These are phyloP conservation scores for Naganishia randhawae DNA, from an alignment of 768 basidiomycete species.

Conservation along the genomic window DNA sequence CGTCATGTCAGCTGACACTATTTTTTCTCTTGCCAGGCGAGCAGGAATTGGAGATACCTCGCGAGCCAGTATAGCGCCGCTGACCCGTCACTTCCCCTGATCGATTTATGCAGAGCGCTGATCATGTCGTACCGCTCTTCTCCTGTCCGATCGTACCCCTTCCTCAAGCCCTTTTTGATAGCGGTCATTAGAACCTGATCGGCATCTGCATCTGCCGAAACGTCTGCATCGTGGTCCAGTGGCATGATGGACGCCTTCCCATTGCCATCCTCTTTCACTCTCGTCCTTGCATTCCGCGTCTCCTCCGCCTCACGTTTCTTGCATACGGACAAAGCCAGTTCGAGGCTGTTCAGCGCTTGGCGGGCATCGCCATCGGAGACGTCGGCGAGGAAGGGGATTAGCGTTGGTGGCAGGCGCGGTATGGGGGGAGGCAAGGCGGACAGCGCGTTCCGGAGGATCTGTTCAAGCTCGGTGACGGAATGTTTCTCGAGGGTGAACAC, in stretches of 20 bases:
- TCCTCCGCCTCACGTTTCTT: slow-evolving; percentile 28
- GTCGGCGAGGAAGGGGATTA: slow-evolving; percentile 47
- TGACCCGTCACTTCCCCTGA: slow-evolving; percentile 69
- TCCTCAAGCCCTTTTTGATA: slow-evolving; percentile 54
- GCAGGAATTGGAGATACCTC: slow-evolving; percentile 46
- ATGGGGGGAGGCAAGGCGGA: slow-evolving; percentile 41
- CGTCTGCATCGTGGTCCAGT: slow-evolving; percentile 24
- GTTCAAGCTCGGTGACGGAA: slow-evolving; percentile 60
- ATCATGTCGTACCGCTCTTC: slow-evolving; percentile 78
- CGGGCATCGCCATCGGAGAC: slow-evolving; percentile 65
- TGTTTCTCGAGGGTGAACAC: slow-evolving; percentile 72
- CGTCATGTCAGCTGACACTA: slow-evolving; percentile 12
- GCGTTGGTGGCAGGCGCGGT: slow-evolving; percentile 45
- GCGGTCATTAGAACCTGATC: slow-evolving; percentile 59
- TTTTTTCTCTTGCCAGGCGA: background rate
- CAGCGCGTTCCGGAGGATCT: slow-evolving; percentile 60
- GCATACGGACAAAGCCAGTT: slow-evolving; percentile 59
- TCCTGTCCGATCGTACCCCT: slow-evolving; percentile 71
- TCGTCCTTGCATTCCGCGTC: background rate
- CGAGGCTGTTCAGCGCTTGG: slow-evolving; percentile 71
- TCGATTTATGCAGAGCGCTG: slow-evolving; percentile 75
- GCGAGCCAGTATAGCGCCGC: slow-evolving; percentile 87
- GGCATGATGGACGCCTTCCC: background rate
- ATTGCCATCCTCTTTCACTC: background rate
- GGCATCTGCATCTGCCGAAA: slow-evolving; percentile 51